Base-by-base conservation (phyloP, 1,284 basidiomycete genomes). In the Microbotryum violaceum region DNA sequence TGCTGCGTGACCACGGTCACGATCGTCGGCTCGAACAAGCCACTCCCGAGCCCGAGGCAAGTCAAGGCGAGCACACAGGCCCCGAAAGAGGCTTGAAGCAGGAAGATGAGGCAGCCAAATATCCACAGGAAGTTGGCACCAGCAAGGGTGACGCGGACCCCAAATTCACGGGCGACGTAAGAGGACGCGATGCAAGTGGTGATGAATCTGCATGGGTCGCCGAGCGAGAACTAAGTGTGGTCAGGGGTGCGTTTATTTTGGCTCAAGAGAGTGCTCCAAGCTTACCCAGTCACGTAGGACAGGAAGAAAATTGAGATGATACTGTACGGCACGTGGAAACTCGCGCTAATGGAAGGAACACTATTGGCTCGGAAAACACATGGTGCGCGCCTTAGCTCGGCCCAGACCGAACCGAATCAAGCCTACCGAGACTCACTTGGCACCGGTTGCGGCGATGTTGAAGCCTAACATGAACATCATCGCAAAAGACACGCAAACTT, bases 231-330 rank as follows among this genome's bases (percentile, higher is more conserved):
- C 9, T 29, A 52, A 44, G 4, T 16, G 6, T 14, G 23, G 5
- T 14, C 14, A 21, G n/a, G 33, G 12, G 49, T 4, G 16, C 37
- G 37, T 10, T 31, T 6, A 14, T 42, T 42, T 42, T 42, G 14
- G 37, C 12, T 7, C 20, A 16, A 5, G 23, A 31, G 18, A 42
- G 12, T 42, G 14, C 37, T 42, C 31, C 31, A 42, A 18, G 21
- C 50, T 58, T 47, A 58, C 49, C 54, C 54, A 10, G 50, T 54
- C 3, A 54, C 50, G 33, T 50, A 50, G 45, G 54, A 46, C 21
- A 69, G 47, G 55, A 69, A 69, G 12, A 65, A 65, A 31, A 61
- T 31, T 23, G 62, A 64, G 47, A 69, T 66, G 42, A 58, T n/a
- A 31, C 62, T 58, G 55, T 64, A 64, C 1, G 58, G 49, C 9